Evolutionary conservation across 805 yeast genomes (phyloP), one percentile per base, ranked within the genome.

Genomic region (Lipomyces sp.): DNA sequence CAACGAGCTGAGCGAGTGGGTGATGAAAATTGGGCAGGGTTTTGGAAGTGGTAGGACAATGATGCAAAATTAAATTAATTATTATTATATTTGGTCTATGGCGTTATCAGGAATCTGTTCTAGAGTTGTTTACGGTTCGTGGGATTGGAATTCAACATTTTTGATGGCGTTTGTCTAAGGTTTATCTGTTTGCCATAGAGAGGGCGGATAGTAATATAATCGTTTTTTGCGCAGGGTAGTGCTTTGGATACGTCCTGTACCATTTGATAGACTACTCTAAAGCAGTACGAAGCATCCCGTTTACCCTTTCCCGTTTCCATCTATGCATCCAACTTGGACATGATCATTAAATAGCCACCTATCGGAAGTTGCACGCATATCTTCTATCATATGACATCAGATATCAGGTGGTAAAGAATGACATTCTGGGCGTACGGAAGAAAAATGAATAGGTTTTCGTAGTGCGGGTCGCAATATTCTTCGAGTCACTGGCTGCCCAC

Each of bases 1-100:
- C 53, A 13, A 42, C 34, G 71, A 67, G 45, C 30, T 67, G 51
- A 59, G 64, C 42, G 70, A 67, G n/a, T 67, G 71, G 71, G 69
- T 67, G 6, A 58, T 67, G 56, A 55, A 59, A 35, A 18, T 67
- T 35, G 63, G 65, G 3, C 64, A 62, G 53, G 57, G 34, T 30
- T 53, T 51, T 37, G 57, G 51, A 53, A 57, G 32, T 37, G 33
- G 13, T 35, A 33, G 39, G 6, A 10, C 39, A 30, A 42, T 30
- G 5, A 11, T 32, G 39, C 18, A 29, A 33, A 15, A 29, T 51
- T 51, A 32, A 42, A 42, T 18, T 29, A 29, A 18, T 13, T 48
- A 48, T 51, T 29, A 3, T 13, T 29, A 15, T 4, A 5, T 51
- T 51, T 29, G 33, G 30, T 18, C 33, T 29, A 13, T 15, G 34